phyloP scores from a whole-genome alignment of 1,139 yeast species.

The Barnettozyma hawaiiensis region DNA sequence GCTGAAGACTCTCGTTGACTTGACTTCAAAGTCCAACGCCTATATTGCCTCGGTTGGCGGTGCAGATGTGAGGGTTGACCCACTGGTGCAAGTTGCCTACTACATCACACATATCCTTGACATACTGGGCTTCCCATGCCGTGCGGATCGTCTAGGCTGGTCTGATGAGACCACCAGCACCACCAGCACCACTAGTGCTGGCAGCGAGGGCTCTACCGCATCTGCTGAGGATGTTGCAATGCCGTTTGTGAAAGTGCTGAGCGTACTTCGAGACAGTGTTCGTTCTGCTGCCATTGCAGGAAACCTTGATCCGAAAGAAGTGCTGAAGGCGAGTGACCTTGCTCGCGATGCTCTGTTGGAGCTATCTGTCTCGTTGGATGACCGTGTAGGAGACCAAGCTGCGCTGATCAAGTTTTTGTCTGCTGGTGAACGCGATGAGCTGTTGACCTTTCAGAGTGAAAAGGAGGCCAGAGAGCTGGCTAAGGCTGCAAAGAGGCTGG shows the following conservation, averaged over 20 bases:
- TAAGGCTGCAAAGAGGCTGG: conserved; percentile 41
- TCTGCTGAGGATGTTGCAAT: conserved; percentile 57
- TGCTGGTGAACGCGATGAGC: conserved; percentile 60
- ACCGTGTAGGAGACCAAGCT: conserved; percentile 67
- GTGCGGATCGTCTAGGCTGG: conserved; percentile 81
- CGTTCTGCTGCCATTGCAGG: conserved; percentile 67
- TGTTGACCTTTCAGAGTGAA: conserved; percentile 52
- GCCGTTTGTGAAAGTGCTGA: conserved; percentile 75
- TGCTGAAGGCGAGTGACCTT: conserved; percentile 54
- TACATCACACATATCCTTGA: conserved; percentile 69
- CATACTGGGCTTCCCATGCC: conserved; percentile 69
- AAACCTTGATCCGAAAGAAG: conserved; percentile 42
- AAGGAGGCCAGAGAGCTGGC: conserved; percentile 50
- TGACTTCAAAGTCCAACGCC: conserved; percentile 65
- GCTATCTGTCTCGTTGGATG: conserved; percentile 82
- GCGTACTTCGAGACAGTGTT: conserved; percentile 76
- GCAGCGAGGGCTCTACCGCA: conserved; percentile 10
- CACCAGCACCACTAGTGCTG: conserved; percentile 17
- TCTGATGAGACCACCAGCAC: conserved; percentile 32
- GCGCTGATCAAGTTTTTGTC: conserved; percentile 80
- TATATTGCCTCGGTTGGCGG: conserved; percentile 55
- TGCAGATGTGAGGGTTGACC: conserved; percentile 55
- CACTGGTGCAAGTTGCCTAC: conserved; percentile 53
- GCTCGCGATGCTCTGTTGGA: conserved; percentile 65
- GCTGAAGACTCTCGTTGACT: conserved; percentile 55